phyloP scores from a whole-genome alignment of 192 early-diverging fungal species.

The Gaertneriomyces sp. region DNA sequence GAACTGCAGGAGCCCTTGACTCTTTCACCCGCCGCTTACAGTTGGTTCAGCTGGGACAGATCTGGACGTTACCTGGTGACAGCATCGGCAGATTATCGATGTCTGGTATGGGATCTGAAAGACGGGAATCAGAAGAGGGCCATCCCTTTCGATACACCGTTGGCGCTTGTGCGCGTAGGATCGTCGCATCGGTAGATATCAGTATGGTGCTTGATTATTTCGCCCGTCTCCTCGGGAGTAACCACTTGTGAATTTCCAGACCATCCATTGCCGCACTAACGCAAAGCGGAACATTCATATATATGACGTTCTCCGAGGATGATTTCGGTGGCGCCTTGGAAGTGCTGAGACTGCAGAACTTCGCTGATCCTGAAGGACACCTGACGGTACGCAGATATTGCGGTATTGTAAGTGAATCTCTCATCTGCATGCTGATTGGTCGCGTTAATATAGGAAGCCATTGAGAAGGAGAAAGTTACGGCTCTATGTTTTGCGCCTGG shows the following conservation, averaged over 20 bases:
- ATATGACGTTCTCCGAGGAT: constrained; percentile 18
- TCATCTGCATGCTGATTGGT: no score
- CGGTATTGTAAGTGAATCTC: no score
- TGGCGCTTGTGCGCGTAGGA: constrained; percentile 72
- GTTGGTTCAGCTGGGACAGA: constrained; percentile 66
- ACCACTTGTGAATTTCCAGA: constrained; percentile 3
- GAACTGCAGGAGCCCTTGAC: background rate
- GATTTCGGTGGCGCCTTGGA: background rate
- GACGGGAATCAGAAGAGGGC: constrained; percentile 50
- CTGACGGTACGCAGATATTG: background rate
- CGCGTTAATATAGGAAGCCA: background rate
- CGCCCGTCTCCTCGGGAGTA: background rate
- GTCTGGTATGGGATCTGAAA: constrained; percentile 84
- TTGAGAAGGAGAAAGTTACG: constrained; percentile 12
- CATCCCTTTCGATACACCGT: constrained; percentile 65
- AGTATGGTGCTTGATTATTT: background rate
- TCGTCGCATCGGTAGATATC: constrained; percentile 40
- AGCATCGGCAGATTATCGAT: constrained; percentile 73
- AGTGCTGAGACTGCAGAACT: background rate
- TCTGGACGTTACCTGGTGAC: constrained; percentile 77
- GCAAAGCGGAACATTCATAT: constrained; percentile 18
- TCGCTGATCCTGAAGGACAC: background rate
- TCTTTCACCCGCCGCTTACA: constrained; percentile 4
- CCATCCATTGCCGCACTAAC: constrained; percentile 26
- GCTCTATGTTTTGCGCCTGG: constrained; percentile 13